Conservation (phyloP, 768 basidiomycete species). For the Coprinopsis strossmayeri region DNA sequence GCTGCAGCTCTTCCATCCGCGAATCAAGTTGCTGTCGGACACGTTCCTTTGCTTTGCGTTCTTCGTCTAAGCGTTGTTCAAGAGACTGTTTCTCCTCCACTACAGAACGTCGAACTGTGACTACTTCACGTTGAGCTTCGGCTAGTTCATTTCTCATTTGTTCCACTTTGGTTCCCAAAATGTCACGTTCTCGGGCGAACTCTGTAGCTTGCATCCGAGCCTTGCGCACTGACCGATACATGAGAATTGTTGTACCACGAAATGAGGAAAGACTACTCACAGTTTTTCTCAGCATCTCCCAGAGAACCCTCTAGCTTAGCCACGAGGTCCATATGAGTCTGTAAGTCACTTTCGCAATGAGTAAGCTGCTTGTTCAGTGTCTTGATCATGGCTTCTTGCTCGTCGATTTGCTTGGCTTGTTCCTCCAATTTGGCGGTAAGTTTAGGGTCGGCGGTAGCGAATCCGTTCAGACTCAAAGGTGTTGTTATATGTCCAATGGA, state of each 20-base stretch:
- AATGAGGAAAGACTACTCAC: conserved; percentile 40
- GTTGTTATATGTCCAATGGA: conserved; percentile 49
- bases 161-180: conserved; percentile 57
- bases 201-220: conserved; percentile 92
- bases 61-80: conserved; percentile 79
- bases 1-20: conserved; percentile 79
- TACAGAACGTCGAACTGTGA: conserved; percentile 67
- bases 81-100: conserved; percentile 86
- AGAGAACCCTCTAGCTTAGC: conserved; percentile 78
- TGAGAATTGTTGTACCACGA: conserved; percentile 7
- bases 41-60: conserved; percentile 84
- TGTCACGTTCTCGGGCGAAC: conserved; percentile 79
- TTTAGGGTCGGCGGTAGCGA: conserved; percentile 47
- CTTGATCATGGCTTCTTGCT: conserved; percentile 89
- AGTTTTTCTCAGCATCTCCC: conserved; percentile 88
- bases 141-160: conserved; percentile 64
- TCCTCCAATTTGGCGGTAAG: conserved; percentile 55
- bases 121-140: conserved; percentile 77
- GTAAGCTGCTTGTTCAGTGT: conserved; percentile 89
- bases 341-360: conserved; percentile 89
- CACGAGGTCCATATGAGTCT: conserved; percentile 88
- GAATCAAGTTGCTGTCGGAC: conserved; percentile 81
- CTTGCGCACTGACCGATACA: conserved; percentile 63
- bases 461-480: conserved; percentile 31
- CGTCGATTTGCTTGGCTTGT: conserved; percentile 68